These are phyloP conservation scores for Usnea hakonensis DNA, from an alignment of 495 filamentous ascomycete species.

Conservation along the genomic window DNA sequence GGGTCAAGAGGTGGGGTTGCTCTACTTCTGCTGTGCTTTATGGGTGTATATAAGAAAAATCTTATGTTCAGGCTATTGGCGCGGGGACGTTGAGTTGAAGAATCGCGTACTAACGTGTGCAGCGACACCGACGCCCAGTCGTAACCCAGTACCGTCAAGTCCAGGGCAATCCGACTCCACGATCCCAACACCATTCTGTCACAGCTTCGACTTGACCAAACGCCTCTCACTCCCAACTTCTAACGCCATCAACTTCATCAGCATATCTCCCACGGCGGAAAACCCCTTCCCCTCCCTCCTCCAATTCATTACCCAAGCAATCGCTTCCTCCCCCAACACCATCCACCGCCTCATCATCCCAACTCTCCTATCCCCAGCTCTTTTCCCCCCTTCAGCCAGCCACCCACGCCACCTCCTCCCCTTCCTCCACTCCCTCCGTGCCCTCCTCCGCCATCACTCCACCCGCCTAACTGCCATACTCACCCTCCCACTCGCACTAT, in stretches of 20 bases:
- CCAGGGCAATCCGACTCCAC: constrained; percentile 1
- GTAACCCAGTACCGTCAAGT: constrained; percentile 2
- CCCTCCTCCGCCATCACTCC: constrained; percentile 60
- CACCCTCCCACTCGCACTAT: constrained; percentile 72
- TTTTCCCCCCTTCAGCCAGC: constrained; percentile 62
- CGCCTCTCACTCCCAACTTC: constrained; percentile 53
- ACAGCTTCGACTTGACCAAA: constrained; percentile 85
- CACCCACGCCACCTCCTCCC: constrained; percentile 66
- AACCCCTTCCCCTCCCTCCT: constrained; percentile 55
- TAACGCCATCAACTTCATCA: constrained; percentile 51
- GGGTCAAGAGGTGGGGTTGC: constrained; percentile 46
- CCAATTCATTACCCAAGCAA: constrained; percentile 46
- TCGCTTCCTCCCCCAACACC: constrained; percentile 49
- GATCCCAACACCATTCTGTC: constrained; percentile 57
- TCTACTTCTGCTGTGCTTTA: constrained; percentile 7
- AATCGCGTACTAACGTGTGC: constrained; percentile 13
- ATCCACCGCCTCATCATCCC: constrained; percentile 84
- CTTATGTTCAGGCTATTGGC: neutral
- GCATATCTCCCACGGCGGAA: constrained; percentile 37
- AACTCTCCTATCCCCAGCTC: constrained; percentile 68
- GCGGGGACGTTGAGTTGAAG: neutral
- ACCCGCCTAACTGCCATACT: constrained; percentile 63
- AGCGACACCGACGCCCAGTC: constrained; percentile 22
- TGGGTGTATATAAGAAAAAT: constrained; percentile 14
- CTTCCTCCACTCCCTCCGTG: constrained; percentile 74